Base-by-base conservation (phyloP, 176 grass and related monocot species). In the Zea luxurians region DNA sequence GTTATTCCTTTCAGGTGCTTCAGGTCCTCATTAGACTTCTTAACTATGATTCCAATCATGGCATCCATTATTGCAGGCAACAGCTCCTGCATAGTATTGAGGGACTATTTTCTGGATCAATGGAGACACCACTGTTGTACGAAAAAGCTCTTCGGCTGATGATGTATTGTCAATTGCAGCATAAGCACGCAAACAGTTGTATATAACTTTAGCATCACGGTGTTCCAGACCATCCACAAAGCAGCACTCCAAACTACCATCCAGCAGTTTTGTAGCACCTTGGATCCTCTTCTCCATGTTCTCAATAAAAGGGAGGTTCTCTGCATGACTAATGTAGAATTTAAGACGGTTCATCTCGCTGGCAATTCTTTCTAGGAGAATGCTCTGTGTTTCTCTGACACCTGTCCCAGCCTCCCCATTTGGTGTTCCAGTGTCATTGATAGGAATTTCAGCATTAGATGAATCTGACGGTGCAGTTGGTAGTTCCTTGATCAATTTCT, bases 291-390 rank as follows among this genome's bases (percentile, higher is more conserved):
- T n/a, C n/a, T n/a, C n/a, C n/a, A n/a, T n/a, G n/a, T n/a, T n/a
- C n/a, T n/a, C n/a, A n/a, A n/a, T n/a, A n/a, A n/a, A n/a, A n/a
- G n/a, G n/a, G n/a, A n/a, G n/a, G n/a, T n/a, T n/a, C n/a, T n/a
- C n/a, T n/a, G n/a, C n/a, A n/a, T n/a, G n/a, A n/a, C 91, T 93
- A 59, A 89, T 94, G 65, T 90, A 91, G 87, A 97, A 97, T 80
- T 97, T 97, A 21, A 97, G 88, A 52, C 94, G 73, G 77, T 94
- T 97, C 91, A 97, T 97, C 83, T 97, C 91, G 2, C 94, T 97
- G 9, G 94, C 94, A 0, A 97, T 97, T 76, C 94, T 92, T 93
- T 97, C 94, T 79, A 97, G 71, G 27, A 97, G 85, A 85, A 97
- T 88, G 73, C 94, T 97, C 68, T 97, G 94, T 48, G 87, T 93